Base-by-base conservation (phyloP, 1,284 basidiomycete species). In the Sanghuangporus weigelae region DNA sequence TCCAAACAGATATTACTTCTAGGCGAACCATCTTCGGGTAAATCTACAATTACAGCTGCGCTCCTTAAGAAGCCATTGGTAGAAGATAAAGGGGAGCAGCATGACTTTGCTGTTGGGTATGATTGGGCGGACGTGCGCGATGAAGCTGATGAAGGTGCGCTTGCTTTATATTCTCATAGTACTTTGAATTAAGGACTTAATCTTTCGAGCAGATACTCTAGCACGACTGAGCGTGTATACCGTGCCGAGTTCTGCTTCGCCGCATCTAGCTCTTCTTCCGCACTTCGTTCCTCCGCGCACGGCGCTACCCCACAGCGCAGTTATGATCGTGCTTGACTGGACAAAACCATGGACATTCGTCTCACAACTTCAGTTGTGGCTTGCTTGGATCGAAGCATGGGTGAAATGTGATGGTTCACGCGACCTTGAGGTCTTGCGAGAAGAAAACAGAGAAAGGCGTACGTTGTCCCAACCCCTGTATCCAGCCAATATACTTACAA, bases 281-380 rank as follows among this genome's bases (percentile, higher is more conserved):
- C 86, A 92, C 66, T 93, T 95, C 63, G 78, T 97, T 19, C 89
- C 93, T 0, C 87, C 91, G 5, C 79, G 82, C 63, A 77, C 83
- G 16, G 79, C 86, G 5, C 74, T 95, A 8, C 81, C 87, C 42
- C 90, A 96, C 70, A 92, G 93, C 0, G 81, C 95, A 12, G 85
- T 95, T 56, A 78, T 98, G 69, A 91, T 98, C 69, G 84, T 90
- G 0, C 79, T 98, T n/a, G 96, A 99, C 74, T 98, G 96, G 96
- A 95, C 94, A 68, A 84, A 85, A 68, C 96, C 96, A 0, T 95
- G 92, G 86, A 85, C 87, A 0, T 98, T 98, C 75, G 75, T 96
- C 1, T 85, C 90, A n/a, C 92, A 98, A 71, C 78, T 99, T 5
- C 79, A 91, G 64, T 84, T 79, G 50, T 98, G 96, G 96, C 77